These are phyloP conservation scores for Penicillium taxi DNA, from an alignment of 495 filamentous ascomycete species.

Conservation along the genomic window DNA sequence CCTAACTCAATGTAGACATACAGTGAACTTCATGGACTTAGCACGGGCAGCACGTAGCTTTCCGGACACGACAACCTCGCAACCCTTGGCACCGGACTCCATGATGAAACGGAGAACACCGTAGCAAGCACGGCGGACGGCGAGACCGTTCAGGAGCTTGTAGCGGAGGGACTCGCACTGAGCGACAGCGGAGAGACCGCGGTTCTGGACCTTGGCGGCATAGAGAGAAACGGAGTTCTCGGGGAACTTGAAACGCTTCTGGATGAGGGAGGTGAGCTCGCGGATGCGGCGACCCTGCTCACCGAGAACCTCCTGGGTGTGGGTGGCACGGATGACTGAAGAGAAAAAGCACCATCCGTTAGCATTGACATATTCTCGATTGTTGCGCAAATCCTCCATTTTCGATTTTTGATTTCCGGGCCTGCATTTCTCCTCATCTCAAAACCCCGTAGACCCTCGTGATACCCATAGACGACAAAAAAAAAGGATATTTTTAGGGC, in stretches of 20 bases:
- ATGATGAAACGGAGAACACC: conserved; percentile 99
- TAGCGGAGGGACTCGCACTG: conserved; percentile 99
- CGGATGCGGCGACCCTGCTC: conserved; percentile 99
- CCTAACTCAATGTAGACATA: conserved; percentile 34
- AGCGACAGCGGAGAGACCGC: conserved; percentile 97
- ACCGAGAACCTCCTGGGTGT: conserved; percentile 99
- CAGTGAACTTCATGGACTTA: conserved; percentile 99
- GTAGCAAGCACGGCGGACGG: conserved; percentile 96
- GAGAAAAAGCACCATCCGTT: conserved; percentile 28
- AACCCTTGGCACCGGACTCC: conserved; percentile 98
- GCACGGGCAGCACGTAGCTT: conserved; percentile 98
- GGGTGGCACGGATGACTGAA: conserved; percentile 92
- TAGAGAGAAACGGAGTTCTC: conserved; percentile 99
- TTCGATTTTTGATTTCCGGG: conserved; percentile 12
- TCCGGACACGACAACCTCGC: conserved; percentile 97
- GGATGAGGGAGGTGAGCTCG: conserved; percentile 98
- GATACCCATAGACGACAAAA: conserved; percentile 7
- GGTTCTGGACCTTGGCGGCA: conserved; percentile 99
- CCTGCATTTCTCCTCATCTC: conserved; percentile 4
- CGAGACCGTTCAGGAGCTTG: conserved; percentile 98
- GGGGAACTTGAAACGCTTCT: conserved; percentile 99
- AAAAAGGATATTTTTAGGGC: conserved; percentile 12
- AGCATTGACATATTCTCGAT: conserved; percentile 19
- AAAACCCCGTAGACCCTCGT: conserved; percentile 7
- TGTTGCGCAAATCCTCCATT: conserved; percentile 3